These are phyloP conservation scores for Pseudognaphalium luteoalbum DNA, from an alignment of 129 eudicot species.

Conservation along the genomic window DNA sequence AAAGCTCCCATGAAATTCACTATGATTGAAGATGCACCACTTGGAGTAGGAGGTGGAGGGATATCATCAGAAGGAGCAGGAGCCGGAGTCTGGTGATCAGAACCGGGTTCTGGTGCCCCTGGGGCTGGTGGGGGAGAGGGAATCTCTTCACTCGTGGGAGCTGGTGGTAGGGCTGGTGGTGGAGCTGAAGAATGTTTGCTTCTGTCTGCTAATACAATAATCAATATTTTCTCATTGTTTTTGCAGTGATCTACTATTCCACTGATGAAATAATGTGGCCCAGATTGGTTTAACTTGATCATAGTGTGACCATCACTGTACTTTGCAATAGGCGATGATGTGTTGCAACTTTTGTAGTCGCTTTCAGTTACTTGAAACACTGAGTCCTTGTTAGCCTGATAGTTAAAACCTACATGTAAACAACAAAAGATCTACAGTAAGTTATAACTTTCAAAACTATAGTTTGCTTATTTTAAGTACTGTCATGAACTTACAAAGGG, in stretches of 20 bases:
- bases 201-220: slow-evolving; percentile 46
- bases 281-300: slow-evolving; percentile 36
- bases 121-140: slow-evolving; percentile 43
- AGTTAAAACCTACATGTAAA: slow-evolving; percentile 51
- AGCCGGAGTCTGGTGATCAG: slow-evolving; percentile 44
- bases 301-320: slow-evolving; percentile 37
- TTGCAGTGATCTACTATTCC: slow-evolving; percentile 40
- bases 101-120: slow-evolving; percentile 37
- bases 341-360: slow-evolving; percentile 54
- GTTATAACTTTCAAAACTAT: neutral
- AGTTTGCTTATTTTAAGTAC: too few relatives aligned
- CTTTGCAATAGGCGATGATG: slow-evolving; percentile 33
- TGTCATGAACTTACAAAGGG: slow-evolving; percentile 47
- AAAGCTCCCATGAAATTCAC: slow-evolving; percentile 42
- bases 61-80: slow-evolving; percentile 33
- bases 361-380: slow-evolving; percentile 58
- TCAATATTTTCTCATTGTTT: slow-evolving; percentile 34
- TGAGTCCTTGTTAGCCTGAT: slow-evolving; percentile 52
- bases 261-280: slow-evolving; percentile 46
- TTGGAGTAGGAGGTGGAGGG: slow-evolving; percentile 29
- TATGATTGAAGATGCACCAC: slow-evolving; percentile 36
- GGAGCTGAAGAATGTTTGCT: slow-evolving; percentile 31
- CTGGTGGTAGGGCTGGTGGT: slow-evolving; percentile 38
- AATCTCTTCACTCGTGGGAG: slow-evolving; percentile 35
- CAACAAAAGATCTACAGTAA: neutral